Percentiles rank a stretch among this genome's conserved stretches.
Evolutionary conservation across 257 asterid genomes (phyloP).

Genomic region (Coffea eugenioides): DNA sequence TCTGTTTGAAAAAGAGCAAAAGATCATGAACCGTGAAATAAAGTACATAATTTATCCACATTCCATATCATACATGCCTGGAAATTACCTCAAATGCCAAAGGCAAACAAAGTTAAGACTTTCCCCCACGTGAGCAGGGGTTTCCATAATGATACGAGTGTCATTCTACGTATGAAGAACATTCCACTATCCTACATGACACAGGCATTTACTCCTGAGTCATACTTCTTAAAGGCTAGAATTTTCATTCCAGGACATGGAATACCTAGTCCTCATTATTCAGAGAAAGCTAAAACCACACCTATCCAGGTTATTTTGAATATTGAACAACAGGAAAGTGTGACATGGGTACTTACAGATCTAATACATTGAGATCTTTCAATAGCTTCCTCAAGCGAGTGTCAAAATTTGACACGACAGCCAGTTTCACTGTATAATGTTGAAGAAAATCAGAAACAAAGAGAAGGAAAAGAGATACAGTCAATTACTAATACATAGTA

Average conservation of each 20-base stretch:
- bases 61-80: slow-evolving; percentile 6
- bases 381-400: slow-evolving; percentile 85
- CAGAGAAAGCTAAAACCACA: background rate
- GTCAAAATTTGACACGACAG: slow-evolving; percentile 95
- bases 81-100: background rate
- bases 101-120: background rate
- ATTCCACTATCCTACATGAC: background rate
- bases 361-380: slow-evolving; percentile 68
- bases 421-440: slow-evolving; percentile 71
- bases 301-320: background rate
- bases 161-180: background rate
- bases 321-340: background rate
- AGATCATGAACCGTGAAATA: background rate
- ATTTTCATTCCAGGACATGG: background rate
- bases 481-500: background rate
- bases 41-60: background rate
- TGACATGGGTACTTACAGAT: slow-evolving; percentile 55
- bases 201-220: background rate
- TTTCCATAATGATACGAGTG: background rate
- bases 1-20: slow-evolving; percentile 28
- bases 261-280: background rate
- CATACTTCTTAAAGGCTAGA: background rate
- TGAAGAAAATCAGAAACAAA: slow-evolving; percentile 24
- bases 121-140: background rate
- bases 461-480: background rate